Evolutionary conservation across 2,329 filamentous ascomycete species (phyloP), one percentile per base, ranked within the genome.

Genomic region (Hypoxylon sp.): DNA sequence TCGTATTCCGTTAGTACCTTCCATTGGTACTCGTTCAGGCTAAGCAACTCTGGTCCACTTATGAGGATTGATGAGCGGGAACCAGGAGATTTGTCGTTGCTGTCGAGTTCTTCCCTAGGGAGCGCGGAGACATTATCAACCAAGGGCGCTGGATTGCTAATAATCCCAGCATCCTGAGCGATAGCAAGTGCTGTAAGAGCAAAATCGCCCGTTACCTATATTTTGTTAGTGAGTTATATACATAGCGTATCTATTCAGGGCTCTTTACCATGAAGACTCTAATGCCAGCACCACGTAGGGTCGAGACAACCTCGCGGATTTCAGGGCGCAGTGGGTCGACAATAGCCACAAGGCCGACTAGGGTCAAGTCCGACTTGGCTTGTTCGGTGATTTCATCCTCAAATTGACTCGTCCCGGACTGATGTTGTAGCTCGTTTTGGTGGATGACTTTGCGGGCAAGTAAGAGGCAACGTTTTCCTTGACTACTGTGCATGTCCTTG

Each of bases 321-420:
- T 94, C 92, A 0, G 89, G 86, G 0, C 92, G 89, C 59, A 92
- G 89, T 1, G 93, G 93, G 72, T 95, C 93, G 56, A 94, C 92
- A 33, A 96, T 89, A 44, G 91, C 92, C 26, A 94, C 88, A 3
- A 97, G 81, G 13, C 93, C 93, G 26, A 92, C 87, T 69, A 95
- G 88, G 0, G 86, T 88, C 33, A 96, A 84, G 3, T 89, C 86
- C 1, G 84, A 81, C 75, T 91, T 89, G n/a, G 91, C 80, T 6
- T 88, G 82, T 22, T 84, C 82, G 57, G 84, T 79, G n/a, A 90
- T 83, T 63, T 87, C 85, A 8, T 85, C 83, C 73, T 92, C 90
- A 59, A 85, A 87, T 4, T 83, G 81, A 1, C 81, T 78, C 1
- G 86, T 85, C 1, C 83, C 80, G 0, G 85, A 73, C 5, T 80